A percentile compares a stretch with the other conserved stretches of the same genome.
Conservation (phyloP, 345 rosid species). For the Bruguiera parviflora region DNA sequence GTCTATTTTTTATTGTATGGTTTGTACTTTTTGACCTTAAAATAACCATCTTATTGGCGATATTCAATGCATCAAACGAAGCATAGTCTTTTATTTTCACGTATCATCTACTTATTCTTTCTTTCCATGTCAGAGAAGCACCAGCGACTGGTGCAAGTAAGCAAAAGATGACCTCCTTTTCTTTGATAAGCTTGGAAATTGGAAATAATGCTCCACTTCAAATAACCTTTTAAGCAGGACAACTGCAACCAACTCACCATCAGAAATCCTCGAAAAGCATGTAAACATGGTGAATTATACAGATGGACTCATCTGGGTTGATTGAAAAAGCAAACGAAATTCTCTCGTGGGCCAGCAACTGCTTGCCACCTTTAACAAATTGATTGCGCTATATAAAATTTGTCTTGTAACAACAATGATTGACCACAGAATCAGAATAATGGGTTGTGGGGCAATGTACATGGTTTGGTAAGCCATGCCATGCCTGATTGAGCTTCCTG, state of each 20-base stretch:
- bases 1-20: too few species aligned
- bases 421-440: conserved; percentile 22
- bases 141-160: not conserved
- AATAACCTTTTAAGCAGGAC: conserved; percentile 18
- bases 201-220: conserved; percentile 3
- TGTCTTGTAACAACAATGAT: conserved; percentile 37
- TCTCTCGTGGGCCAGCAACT: conserved; percentile 31
- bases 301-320: too few species aligned
- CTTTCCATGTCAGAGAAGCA: conserved; percentile 18
- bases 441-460: conserved; percentile 19
- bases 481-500: conserved; percentile 14
- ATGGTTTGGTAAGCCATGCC: conserved; percentile 13
- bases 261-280: conserved; percentile 13
- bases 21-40: too few species aligned
- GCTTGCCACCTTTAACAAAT: conserved; percentile 24
- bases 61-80: too few species aligned
- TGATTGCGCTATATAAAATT: conserved; percentile 14
- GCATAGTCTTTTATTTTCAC: not conserved
- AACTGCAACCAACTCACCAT: conserved; percentile 25
- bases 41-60: too few species aligned
- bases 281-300: conserved; percentile 1
- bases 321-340: conserved; percentile 2
- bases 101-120: not conserved
- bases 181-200: not conserved
- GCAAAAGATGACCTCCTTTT: conserved; percentile 19